Base-by-base conservation (phyloP, 176 grass and related monocot genomes). In the Aegilops tauschii region DNA sequence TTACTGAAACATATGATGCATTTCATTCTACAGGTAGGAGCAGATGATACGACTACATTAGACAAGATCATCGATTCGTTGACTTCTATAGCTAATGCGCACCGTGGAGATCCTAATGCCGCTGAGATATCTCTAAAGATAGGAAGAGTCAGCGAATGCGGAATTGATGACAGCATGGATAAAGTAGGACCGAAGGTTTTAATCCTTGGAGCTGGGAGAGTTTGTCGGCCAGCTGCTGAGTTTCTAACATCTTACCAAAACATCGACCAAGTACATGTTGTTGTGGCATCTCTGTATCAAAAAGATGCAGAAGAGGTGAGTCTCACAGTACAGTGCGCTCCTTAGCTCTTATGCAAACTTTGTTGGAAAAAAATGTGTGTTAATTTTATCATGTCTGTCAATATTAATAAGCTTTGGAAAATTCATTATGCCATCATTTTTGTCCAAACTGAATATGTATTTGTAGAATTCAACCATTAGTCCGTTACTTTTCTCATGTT, bases 171-270 rank as follows among this genome's bases (percentile, higher is more conserved):
- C 47, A 84, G 49, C 64, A 47, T 90, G 54, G 66, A 67, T 78
- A 84, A 87, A 90, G 84, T 79, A 80, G 73, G 83, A 58, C 82
- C 87, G 65, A 87, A 87, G 58, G 92, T 98, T 88, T 88, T 98
- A 86, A 93, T 98, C 87, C 92, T 98, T 73, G 96, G 96, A 83
- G 93, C 96, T 82, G 96, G 96, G 27, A 86, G 93, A 87, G 96
- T 98, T 87, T 98, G 93, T 66, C 86, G 93, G 61, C 90, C 96
- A 69, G 93, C 96, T 83, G 96, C 93, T 21, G 90, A 92, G 44
- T 98, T 98, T 83, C 86, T 98, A 78, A 64, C 93, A 62, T 92
- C 93, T 65, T 71, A 56, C 64, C 45, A 61, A 87, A 86, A 80
- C 54, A 80, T 61, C 29, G 64, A 82, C 69, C 86, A 90, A 80